Evolutionary conservation across 805 yeast species (phyloP).

Genomic region (Wickerhamomyces kurtzmanii): DNA sequence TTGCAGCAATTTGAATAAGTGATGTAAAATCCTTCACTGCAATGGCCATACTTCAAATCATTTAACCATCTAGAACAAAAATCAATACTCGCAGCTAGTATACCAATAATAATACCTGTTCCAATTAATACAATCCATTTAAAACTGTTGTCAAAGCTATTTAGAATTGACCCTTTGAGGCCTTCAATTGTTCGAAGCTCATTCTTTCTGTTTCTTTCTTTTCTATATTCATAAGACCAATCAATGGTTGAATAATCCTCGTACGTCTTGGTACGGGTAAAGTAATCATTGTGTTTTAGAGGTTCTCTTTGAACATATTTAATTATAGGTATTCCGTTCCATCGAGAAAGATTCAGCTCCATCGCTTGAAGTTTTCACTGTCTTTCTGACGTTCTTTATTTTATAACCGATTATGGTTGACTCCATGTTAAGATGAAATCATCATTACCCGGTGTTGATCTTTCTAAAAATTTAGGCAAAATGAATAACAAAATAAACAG

Average conservation of each 20-base stretch:
- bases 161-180: slow-evolving; percentile 1
- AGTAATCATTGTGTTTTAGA: background rate
- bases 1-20: slow-evolving; percentile 21
- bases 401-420: no score
- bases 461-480: slow-evolving; percentile 1
- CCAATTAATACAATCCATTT: slow-evolving; percentile 39
- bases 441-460: slow-evolving; percentile 1
- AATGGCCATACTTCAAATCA: slow-evolving; percentile 43
- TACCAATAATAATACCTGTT: slow-evolving; percentile 37
- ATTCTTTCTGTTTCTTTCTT: slow-evolving; percentile 6
- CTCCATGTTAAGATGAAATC: background rate
- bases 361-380: no score
- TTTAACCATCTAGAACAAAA: slow-evolving; percentile 38
- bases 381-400: no score
- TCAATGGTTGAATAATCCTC: slow-evolving; percentile 36
- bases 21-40: slow-evolving; percentile 22
- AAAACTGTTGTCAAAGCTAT: slow-evolving; percentile 5
- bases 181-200: background rate
- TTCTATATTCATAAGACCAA: slow-evolving; percentile 37
- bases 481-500: slow-evolving; percentile 1
- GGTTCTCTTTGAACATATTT: slow-evolving; percentile 1
- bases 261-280: slow-evolving; percentile 15
- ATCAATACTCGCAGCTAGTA: slow-evolving; percentile 38
- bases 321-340: slow-evolving; percentile 7
- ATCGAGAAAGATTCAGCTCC: background rate